Conservation (phyloP, 2,329 filamentous ascomycete genomes). For the Alternaria atra region DNA sequence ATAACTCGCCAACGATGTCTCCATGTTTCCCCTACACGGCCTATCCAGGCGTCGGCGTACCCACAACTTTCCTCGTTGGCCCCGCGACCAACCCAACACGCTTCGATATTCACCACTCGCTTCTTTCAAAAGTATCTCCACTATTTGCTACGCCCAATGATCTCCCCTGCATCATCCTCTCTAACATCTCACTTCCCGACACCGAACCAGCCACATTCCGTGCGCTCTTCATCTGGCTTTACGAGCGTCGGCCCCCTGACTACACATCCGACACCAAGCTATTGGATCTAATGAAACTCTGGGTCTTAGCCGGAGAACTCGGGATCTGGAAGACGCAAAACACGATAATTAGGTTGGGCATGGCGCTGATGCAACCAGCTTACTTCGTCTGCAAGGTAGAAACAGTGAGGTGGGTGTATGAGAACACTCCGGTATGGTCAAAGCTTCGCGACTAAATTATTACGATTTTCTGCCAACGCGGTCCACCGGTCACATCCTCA, state of each 20-base stretch:
- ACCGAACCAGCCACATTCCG: neutral
- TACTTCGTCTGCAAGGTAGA: neutral
- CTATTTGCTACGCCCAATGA: neutral
- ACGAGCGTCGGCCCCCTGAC: neutral
- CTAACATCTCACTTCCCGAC: neutral
- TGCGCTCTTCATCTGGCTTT: neutral
- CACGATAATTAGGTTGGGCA: constrained; percentile 15
- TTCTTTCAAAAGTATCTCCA: constrained; percentile 7
- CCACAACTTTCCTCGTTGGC: constrained; percentile 14
- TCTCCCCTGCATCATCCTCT: neutral
- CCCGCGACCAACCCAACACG: neutral
- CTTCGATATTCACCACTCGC: constrained; percentile 12
- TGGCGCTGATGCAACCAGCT: constrained; percentile 15
- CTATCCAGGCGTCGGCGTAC: neutral
- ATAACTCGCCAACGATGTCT: neutral
- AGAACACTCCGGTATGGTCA: neutral
- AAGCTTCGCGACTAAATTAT: neutral
- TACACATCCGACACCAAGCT: neutral
- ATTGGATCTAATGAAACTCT: neutral
- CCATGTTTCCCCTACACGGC: neutral
- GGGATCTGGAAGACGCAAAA: constrained; percentile 16
- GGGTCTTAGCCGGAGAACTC: constrained; percentile 1
- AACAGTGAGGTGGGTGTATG: constrained; percentile 16
- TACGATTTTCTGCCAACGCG: constrained; percentile 5
- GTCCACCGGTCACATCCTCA: neutral